These are phyloP conservation scores for Trichoderma koningiopsis DNA, from an alignment of 2,329 filamentous ascomycete species.

Conservation along the genomic window DNA sequence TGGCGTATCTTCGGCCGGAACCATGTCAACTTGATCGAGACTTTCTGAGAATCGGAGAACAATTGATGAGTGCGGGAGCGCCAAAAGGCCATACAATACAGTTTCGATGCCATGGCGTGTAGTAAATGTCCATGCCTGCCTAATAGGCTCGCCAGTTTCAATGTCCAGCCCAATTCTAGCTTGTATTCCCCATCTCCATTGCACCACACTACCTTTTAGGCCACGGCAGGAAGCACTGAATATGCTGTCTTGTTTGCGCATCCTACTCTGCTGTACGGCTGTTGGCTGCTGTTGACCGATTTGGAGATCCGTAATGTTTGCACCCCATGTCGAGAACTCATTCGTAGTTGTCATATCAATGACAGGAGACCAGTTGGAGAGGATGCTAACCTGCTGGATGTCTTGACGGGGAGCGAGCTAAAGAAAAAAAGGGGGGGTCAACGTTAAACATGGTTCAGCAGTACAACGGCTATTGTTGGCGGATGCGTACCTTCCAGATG, in stretches of 20 bases:
- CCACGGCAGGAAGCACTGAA: conserved; percentile 70
- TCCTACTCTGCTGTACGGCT: conserved; percentile 26
- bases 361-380: conserved; percentile 66
- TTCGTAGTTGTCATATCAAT: conserved; percentile 57
- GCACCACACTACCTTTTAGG: conserved; percentile 62
- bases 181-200: conserved; percentile 70
- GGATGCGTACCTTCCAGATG: conserved; percentile 65
- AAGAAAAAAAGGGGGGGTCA: background rate
- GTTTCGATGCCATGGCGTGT: conserved; percentile 28
- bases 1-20: conserved; percentile 43
- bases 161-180: conserved; percentile 65
- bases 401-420: conserved; percentile 59
- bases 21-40: conserved; percentile 48
- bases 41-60: conserved; percentile 53
- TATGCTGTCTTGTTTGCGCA: conserved; percentile 53
- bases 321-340: conserved; percentile 35
- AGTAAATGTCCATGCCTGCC: conserved; percentile 56
- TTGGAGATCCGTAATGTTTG: conserved; percentile 5
- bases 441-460: background rate
- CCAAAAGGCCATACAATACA: conserved; percentile 46
- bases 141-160: conserved; percentile 52
- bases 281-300: conserved; percentile 23
- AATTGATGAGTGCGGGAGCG: conserved; percentile 52
- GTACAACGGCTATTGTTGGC: background rate
- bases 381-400: conserved; percentile 46